Evolutionary conservation across 2,329 filamentous ascomycete species (phyloP).

Genomic region (Talaromyces verruculosus): DNA sequence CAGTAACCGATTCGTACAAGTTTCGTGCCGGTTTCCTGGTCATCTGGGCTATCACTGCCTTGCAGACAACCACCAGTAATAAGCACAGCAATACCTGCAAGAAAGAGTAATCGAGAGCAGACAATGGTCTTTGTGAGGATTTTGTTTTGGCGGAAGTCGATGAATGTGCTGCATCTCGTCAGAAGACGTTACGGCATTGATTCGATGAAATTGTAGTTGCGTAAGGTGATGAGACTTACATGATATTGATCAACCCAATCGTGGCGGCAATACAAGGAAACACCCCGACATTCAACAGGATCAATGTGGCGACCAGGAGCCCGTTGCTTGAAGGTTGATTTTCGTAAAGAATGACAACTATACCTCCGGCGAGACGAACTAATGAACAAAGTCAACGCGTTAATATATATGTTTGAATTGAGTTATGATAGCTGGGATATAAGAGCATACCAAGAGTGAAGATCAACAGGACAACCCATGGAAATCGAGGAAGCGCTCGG

Average conservation of each 20-base stretch:
- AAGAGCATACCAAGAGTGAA: conserved; percentile 26
- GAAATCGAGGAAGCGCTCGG: conserved; percentile 24
- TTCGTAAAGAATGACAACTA: conserved; percentile 25
- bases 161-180: conserved; percentile 12
- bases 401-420: background rate
- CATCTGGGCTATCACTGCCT: conserved; percentile 22
- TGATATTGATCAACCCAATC: conserved; percentile 27
- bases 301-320: conserved; percentile 24
- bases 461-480: conserved; percentile 26
- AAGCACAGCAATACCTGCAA: conserved; percentile 25
- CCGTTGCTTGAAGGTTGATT: conserved; percentile 22
- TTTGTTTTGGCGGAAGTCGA: conserved; percentile 18
- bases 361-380: conserved; percentile 26
- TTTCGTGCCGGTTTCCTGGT: conserved; percentile 22
- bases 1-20: conserved; percentile 29
- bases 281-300: conserved; percentile 28
- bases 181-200: background rate
- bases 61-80: conserved; percentile 26
- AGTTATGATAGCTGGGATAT: background rate
- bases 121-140: conserved; percentile 19
- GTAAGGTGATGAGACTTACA: conserved; percentile 22
- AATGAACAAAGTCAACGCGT: background rate
- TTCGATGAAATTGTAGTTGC: no score
- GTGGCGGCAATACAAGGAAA: conserved; percentile 30
- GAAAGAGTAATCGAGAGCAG: conserved; percentile 25